These are phyloP conservation scores for Angomonas deanei DNA, from an alignment of 208 protist genomes.

Conservation along the genomic window DNA sequence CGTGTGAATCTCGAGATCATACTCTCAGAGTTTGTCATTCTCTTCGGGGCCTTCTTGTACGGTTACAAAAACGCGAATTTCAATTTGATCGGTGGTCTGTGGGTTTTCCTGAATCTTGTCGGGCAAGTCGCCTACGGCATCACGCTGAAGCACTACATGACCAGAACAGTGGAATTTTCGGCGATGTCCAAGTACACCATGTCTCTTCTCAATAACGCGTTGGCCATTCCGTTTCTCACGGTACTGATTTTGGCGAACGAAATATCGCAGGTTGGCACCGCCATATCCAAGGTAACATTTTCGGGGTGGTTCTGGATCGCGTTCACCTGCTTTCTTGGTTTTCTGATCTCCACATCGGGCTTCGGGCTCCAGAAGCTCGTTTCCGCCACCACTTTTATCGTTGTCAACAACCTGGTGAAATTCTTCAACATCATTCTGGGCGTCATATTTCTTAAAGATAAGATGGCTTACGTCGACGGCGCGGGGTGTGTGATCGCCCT, in stretches of 20 bases:
- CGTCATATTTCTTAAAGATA: not conserved
- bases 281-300: not conserved
- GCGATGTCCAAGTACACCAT: conserved; percentile 8
- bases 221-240: not conserved
- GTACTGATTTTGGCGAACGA: not conserved
- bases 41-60: conserved; percentile 1
- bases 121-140: conserved; percentile 4
- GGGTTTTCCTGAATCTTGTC: not conserved
- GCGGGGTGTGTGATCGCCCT: conserved; percentile 1
- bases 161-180: not conserved
- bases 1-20: conserved; percentile 5
- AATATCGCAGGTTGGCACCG: not conserved
- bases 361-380: conserved; percentile 7
- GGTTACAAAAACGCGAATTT: conserved; percentile 7
- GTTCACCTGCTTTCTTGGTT: conserved; percentile 2
- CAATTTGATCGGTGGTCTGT: conserved; percentile 4
- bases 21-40: not conserved
- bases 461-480: not conserved
- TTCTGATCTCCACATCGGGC: conserved; percentile 4
- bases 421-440: conserved; percentile 7
- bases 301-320: conserved; percentile 3
- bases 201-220: conserved; percentile 6
- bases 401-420: conserved; percentile 8
- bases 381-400: conserved; percentile 7
- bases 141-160: conserved; percentile 6